Evolutionary conservation across 768 basidiomycete genomes (phyloP).

Genomic region (Tulasnella sp.): DNA sequence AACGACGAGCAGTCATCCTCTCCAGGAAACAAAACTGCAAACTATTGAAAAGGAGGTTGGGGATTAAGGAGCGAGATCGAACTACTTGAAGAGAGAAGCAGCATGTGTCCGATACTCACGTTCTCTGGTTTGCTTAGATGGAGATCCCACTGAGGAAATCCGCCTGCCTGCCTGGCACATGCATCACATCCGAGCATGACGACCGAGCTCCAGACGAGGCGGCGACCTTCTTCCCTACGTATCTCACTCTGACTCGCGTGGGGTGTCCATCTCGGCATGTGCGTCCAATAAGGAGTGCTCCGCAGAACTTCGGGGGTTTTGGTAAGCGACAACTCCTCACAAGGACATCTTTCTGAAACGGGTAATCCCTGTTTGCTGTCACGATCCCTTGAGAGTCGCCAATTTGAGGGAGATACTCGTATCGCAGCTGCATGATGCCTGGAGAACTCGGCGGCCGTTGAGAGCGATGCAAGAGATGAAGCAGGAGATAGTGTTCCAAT

Average conservation of each 20-base stretch:
- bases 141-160: slow-evolving; percentile 8
- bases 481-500: no score
- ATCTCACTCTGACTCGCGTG: slow-evolving; percentile 11
- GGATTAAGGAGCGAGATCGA: slow-evolving; percentile 1
- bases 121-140: slow-evolving; percentile 14
- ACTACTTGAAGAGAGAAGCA: not conserved
- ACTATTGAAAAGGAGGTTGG: not conserved
- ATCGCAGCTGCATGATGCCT: not conserved
- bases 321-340: not conserved
- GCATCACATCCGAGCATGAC: slow-evolving; percentile 8
- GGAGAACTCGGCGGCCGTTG: not conserved
- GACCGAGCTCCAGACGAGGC: slow-evolving; percentile 19
- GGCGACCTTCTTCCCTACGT: slow-evolving; percentile 12
- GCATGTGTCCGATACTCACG: not conserved
- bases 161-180: slow-evolving; percentile 2
- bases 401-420: not conserved
- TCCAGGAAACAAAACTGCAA: slow-evolving; percentile 16
- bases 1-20: not conserved
- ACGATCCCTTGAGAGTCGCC: not conserved
- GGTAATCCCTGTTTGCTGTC: no score
- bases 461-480: not conserved
- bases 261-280: slow-evolving; percentile 14
- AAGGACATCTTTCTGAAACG: not conserved
- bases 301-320: not conserved
- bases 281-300: slow-evolving; percentile 16